These are phyloP conservation scores for Podaxis sp. DNA, from an alignment of 768 basidiomycete genomes.

Conservation along the genomic window DNA sequence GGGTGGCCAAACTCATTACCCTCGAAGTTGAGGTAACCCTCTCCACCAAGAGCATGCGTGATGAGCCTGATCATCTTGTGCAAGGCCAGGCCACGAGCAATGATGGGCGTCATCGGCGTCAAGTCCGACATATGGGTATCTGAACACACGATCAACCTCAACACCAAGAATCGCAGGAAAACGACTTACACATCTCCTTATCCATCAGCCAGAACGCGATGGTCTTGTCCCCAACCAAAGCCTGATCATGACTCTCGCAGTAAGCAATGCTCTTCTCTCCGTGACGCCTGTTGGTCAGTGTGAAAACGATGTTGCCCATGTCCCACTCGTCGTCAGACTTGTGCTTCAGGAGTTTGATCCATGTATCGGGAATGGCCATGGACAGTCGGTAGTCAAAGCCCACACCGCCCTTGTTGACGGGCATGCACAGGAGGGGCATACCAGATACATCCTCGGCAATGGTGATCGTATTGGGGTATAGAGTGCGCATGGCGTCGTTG, in stretches of 20 bases:
- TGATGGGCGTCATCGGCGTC: slow-evolving; percentile 74
- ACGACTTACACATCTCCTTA: slow-evolving; percentile 93
- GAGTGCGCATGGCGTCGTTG: slow-evolving; percentile 81
- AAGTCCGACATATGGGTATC: slow-evolving; percentile 95
- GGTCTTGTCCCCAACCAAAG: slow-evolving; percentile 98
- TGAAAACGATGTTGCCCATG: slow-evolving; percentile 81
- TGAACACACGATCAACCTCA: slow-evolving; percentile 25
- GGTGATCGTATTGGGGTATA: slow-evolving; percentile 81
- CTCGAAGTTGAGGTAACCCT: slow-evolving; percentile 97
- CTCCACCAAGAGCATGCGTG: slow-evolving; percentile 91
- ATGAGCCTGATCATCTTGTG: slow-evolving; percentile 97
- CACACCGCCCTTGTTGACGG: slow-evolving; percentile 79
- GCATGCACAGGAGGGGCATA: slow-evolving; percentile 91
- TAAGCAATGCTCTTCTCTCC: slow-evolving; percentile 92
- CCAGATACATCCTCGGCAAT: slow-evolving; percentile 99
- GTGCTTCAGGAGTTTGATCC: slow-evolving; percentile 99
- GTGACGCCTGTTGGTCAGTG: slow-evolving; percentile 84
- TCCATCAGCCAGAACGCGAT: slow-evolving; percentile 99
- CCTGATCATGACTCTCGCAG: slow-evolving; percentile 96
- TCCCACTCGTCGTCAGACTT: slow-evolving; percentile 86
- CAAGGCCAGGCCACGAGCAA: slow-evolving; percentile 86
- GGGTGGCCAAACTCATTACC: slow-evolving; percentile 99
- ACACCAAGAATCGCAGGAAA: background rate
- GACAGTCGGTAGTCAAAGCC: slow-evolving; percentile 98
- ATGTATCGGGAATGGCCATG: slow-evolving; percentile 99